Conservation (phyloP, 208 protist genomes). For the Crithidia thermophila region DNA sequence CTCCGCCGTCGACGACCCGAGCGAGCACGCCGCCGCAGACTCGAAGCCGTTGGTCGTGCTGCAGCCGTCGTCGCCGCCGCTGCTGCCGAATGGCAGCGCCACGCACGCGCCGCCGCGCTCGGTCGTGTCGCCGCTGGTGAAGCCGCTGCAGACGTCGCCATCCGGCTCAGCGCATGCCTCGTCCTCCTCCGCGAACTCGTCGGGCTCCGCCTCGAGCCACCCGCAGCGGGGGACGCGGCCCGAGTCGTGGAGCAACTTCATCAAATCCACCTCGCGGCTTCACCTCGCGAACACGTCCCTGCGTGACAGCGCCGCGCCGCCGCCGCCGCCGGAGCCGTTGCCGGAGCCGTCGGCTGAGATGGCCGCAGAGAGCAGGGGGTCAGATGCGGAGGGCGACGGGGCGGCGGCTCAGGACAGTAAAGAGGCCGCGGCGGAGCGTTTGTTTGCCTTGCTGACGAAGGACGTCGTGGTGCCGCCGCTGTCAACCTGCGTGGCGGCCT, state of each 20-base stretch:
- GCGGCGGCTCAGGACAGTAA: not conserved
- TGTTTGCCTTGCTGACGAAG: constrained; percentile 14
- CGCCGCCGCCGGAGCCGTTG: not conserved
- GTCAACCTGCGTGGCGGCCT: constrained; percentile 10
- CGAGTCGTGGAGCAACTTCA: not conserved
- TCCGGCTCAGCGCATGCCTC: not conserved
- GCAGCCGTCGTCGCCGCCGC: not conserved
- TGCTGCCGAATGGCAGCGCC: not conserved
- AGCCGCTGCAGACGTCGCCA: not conserved
- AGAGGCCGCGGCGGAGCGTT: not conserved
- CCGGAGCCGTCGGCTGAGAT: not conserved
- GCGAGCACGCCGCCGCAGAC: too few species aligned
- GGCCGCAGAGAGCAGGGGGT: not conserved
- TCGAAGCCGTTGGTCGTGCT: not conserved
- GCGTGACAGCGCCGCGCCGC: not conserved
- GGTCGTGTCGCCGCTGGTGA: constrained; percentile 1
- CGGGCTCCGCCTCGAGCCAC: too few species aligned
- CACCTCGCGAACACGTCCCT: not conserved
- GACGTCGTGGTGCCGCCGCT: constrained; percentile 18
- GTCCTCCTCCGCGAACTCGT: not conserved
- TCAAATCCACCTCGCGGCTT: constrained; percentile 8
- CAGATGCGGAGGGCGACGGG: not conserved
- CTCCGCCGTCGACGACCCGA: too few species aligned
- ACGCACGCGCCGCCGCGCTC: not conserved
- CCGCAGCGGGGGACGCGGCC: not conserved